Evolutionary conservation across 139 green algal genomes (phyloP), one percentile per base, ranked within the genome.

Genomic region (Tetradesmus lagerheimii): DNA sequence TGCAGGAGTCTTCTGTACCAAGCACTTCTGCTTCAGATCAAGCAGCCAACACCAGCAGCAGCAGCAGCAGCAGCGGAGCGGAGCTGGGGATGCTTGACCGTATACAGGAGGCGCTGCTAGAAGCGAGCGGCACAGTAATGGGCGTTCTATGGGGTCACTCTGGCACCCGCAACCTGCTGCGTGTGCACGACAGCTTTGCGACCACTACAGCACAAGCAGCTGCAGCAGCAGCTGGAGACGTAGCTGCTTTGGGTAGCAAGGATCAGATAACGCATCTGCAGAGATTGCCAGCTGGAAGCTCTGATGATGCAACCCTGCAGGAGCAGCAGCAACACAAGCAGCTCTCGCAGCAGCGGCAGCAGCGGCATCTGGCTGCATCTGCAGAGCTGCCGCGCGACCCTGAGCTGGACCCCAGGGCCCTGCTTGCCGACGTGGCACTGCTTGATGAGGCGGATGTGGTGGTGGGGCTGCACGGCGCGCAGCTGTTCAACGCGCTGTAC

Each of bases 391-490:
- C 39, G 27, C 5, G 20, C 37, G 78, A 84, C 23, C 78, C 78
- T 39, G 78, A 84, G 27, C 78, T 84, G 6, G 78, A 84, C 78
- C 78, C 78, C 15, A 20, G 78, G 8, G 78, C 8, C 16, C 41
- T 84, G n/a, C 45, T 86, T 31, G 5, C 23, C 45, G 80, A 85
- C 43, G 15, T 85, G 25, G 79, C 79, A 27, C 29, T 85, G 79
- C 41, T 66, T 25, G 39, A 85, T 2, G 27, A 85, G 25, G 6
- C 47, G 16, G 80, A 86, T 45, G 80, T 86, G 80, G 45, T 86
- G 80, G 80, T 86, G 45, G 80, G 80, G 45, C n/a, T 86, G 31
- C 80, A 86, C 34, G 80, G 80, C 8, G 80, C 80, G 31, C 80
- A 86, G 80, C 47, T 86, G 2, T 45, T 47, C 45, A 86, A 86